Percentiles rank a stretch among this genome's conserved stretches.
Evolutionary conservation across 2,329 filamentous ascomycete species (phyloP).

Genomic region (Ceratocystis cacaofunesta): DNA sequence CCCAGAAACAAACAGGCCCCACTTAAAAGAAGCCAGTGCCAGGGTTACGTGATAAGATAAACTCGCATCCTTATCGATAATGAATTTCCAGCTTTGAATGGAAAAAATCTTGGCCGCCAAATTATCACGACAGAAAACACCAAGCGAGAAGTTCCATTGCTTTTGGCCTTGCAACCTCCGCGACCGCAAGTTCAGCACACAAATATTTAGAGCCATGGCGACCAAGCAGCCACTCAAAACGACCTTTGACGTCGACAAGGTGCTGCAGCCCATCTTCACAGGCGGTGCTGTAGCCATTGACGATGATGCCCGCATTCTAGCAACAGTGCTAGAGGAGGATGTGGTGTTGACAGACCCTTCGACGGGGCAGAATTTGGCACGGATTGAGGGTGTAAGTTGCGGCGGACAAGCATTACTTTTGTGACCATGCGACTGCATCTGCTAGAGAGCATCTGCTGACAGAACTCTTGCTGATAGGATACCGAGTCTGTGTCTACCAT

Average conservation of each 20-base stretch:
- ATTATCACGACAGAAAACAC: slow-evolving; percentile 11
- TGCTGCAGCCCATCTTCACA: slow-evolving; percentile 86
- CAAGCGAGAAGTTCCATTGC: background rate
- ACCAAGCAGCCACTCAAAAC: slow-evolving; percentile 57
- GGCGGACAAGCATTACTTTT: no score
- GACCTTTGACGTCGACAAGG: slow-evolving; percentile 70
- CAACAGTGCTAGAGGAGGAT: slow-evolving; percentile 84
- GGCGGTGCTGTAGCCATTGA: slow-evolving; percentile 78
- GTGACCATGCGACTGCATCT: background rate
- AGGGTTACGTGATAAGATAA: slow-evolving; percentile 14
- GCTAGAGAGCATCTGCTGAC: slow-evolving; percentile 12
- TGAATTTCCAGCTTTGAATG: slow-evolving; percentile 17
- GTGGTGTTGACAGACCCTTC: slow-evolving; percentile 72
- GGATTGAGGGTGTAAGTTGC: slow-evolving; percentile 63
- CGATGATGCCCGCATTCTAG: slow-evolving; percentile 65
- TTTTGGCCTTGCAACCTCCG: background rate
- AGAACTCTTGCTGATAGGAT: slow-evolving; percentile 37
- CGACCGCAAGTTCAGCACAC: background rate
- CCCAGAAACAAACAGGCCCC: background rate
- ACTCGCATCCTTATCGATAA: slow-evolving; percentile 12
- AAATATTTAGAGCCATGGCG: slow-evolving; percentile 33
- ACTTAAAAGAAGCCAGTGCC: background rate
- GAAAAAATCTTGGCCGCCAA: slow-evolving; percentile 11
- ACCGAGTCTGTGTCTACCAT: slow-evolving; percentile 67
- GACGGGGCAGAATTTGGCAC: slow-evolving; percentile 66